Conservation (phyloP, 164 flowering plant species). For the Aristolochia contorta region DNA sequence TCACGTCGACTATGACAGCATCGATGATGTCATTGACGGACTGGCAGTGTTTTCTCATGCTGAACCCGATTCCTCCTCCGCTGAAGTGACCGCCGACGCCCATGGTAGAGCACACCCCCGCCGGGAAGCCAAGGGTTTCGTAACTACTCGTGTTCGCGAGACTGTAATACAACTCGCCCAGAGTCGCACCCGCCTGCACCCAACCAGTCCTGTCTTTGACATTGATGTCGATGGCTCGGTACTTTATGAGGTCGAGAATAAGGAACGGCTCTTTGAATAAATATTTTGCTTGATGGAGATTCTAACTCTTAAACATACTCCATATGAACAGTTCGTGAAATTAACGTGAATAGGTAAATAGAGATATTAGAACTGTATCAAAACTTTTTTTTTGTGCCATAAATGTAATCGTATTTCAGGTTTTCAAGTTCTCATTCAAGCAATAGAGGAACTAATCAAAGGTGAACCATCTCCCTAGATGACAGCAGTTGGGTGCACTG, state of each 20-base stretch:
- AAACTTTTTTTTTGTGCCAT: too few species aligned
- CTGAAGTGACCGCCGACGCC: conserved; percentile 10
- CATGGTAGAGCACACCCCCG: conserved; percentile 15
- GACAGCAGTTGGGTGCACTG: conserved; percentile 46
- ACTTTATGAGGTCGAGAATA: conserved; percentile 16
- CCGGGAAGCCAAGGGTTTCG: conserved; percentile 14
- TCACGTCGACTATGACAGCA: conserved; percentile 9
- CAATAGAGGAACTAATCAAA: conserved; percentile 59
- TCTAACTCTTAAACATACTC: too few species aligned
- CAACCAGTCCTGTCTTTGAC: conserved; percentile 13
- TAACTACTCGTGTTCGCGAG: conserved; percentile 10
- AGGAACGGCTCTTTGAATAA: too few species aligned
- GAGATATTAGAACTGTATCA: too few species aligned
- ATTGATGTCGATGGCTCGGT: too few species aligned
- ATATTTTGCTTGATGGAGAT: too few species aligned
- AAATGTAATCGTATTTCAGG: conserved; percentile 34
- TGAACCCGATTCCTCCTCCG: not conserved
- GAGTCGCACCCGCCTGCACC: conserved; percentile 22
- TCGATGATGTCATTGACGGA: conserved; percentile 13
- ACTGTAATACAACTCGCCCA: conserved; percentile 15
- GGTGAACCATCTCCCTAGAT: conserved; percentile 40
- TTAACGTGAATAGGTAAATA: too few species aligned
- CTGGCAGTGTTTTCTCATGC: conserved; percentile 2
- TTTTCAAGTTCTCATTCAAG: conserved; percentile 75
- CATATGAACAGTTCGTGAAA: too few species aligned